These are phyloP conservation scores for Vittaforma corneae DNA, from an alignment of 371 early-diverging fungal species.

Conservation along the genomic window DNA sequence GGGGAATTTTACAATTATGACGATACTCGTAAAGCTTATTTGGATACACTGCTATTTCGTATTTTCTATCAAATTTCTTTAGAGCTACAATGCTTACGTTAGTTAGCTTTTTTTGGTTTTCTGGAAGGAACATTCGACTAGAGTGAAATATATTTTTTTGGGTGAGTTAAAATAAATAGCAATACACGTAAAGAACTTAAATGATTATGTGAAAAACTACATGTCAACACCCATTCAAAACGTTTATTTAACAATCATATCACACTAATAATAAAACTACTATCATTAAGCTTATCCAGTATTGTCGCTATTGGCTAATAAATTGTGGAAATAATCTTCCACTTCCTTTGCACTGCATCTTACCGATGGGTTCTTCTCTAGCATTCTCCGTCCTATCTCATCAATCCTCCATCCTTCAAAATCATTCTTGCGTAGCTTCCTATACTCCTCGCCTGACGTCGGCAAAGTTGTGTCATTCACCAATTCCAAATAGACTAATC, in stretches of 20 bases:
- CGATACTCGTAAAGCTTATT: slow-evolving; percentile 58
- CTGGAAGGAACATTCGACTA: slow-evolving; percentile 55
- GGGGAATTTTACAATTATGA: slow-evolving; percentile 20
- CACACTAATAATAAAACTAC: too few species aligned
- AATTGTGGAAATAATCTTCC: slow-evolving; percentile 7
- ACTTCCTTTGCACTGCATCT: slow-evolving; percentile 17
- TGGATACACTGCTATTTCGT: slow-evolving; percentile 52
- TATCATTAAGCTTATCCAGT: too few species aligned
- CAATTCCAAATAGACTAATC: slow-evolving; percentile 70
- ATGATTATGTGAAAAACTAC: too few species aligned
- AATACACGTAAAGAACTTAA: too few species aligned
- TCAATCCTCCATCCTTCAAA: slow-evolving; percentile 24
- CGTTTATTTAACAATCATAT: too few species aligned
- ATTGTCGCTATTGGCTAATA: too few species aligned
- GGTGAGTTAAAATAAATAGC: too few species aligned
- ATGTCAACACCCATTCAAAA: too few species aligned
- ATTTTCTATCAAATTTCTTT: slow-evolving; percentile 45
- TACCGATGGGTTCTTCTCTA: slow-evolving; percentile 19
- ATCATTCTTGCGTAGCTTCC: slow-evolving; percentile 23
- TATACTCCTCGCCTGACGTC: slow-evolving; percentile 5
- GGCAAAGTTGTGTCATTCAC: slow-evolving; percentile 26
- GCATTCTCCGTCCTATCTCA: slow-evolving; percentile 22
- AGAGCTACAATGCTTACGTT: slow-evolving; percentile 48
- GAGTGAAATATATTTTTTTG: too few species aligned
- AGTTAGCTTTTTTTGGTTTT: slow-evolving; percentile 51